Base-by-base conservation (phyloP, 192 early-diverging fungal genomes). In the Mortierella antarctica region DNA sequence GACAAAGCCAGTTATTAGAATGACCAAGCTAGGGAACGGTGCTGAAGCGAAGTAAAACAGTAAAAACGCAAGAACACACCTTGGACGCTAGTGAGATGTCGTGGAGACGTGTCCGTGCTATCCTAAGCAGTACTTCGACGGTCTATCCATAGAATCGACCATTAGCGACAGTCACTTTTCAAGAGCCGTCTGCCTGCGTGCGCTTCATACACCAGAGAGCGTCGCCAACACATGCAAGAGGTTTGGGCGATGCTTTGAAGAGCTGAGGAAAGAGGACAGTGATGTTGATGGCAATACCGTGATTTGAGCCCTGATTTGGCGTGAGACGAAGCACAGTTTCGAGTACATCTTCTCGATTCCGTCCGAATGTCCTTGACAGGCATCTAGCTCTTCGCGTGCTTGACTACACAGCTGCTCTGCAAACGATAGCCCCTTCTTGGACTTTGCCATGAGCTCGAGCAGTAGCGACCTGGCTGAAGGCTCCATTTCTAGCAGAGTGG, bases 331-430 rank as follows among this genome's bases (percentile, higher is more conserved):
- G 63, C 65, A 80, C 15, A 80, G 55, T 55, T 80, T 80, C 14
- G 77, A 80, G 49, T 68, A 80, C 21, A 80, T 80, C 70, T 72
- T 71, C 62, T 80, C 77, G 47, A 80, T 80, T 67, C 67, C 77
- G 48, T 71, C 57, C 0, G 77, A 71, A 67, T 80, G 77, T 20
- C 65, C 66, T 41, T 80, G 77, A 41, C 70, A 80, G 13, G 69
- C 70, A 48, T 72, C 62, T 40, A 80, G 60, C 65, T 80, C 77
- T 17, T 80, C 69, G 11, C 60, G 69, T 8, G 77, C 77, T 40
- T 80, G 77, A 57, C 65, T 80, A 18, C 77, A 80, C 2, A 80
- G 65, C 31, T 80, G 70, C 45, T 80, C 77, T 48, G 77, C 77
- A 7, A 72, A 56, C 4, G 77, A 80, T 12, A 80, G 65, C 18